Base-by-base conservation (phyloP, 805 yeast species). In the Kodamaea laetipori region DNA sequence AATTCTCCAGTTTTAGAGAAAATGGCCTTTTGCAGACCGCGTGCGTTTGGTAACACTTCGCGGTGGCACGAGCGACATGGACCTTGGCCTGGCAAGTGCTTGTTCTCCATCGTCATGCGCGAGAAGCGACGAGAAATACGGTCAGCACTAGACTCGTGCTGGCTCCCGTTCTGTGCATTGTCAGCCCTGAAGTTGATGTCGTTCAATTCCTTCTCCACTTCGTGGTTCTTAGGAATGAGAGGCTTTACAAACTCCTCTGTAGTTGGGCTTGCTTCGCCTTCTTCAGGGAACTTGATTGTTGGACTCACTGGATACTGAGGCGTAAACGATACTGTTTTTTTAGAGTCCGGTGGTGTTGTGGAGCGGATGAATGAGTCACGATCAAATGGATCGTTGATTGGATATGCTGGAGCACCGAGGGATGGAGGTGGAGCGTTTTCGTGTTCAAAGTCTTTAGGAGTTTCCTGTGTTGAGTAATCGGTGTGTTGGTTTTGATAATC, bases 1-100 rank as follows among this genome's bases (percentile, higher is more conserved):
- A 86, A 67, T 56, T 83, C 90, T n/a, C 83, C 86, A 43, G 86
- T 86, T 53, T 82, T 85, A n/a, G 96, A 87, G 64, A 82, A 85
- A 13, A 92, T 85, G 0, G 94, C 74, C 56, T 84, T 87, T 18
- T 60, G 52, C 6, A 56, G 26, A 0, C 76, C 75, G 34, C 48
- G 61, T 2, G 63, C 64, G 4, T 48, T 28, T 1, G 80, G 73
- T 1, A 51, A 49, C 23, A 90, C 81, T n/a, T 64, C 69, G 35
- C 61, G 47, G 4, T 64, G 61, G 67, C 98, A 92, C 25, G 76
- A 72, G 45, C 97, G 80, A 61, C 98, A 92, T 11, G 90, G 90
- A 0, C 94, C 94, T 47, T 77, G 67, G 0, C 92, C 94, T 0
- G 90, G 39, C 12, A 38, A 25, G 37, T 45, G 43, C 36, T 37